Evolutionary conservation across 2,329 filamentous ascomycete species (phyloP).

Genomic region (Fusarium setosum): DNA sequence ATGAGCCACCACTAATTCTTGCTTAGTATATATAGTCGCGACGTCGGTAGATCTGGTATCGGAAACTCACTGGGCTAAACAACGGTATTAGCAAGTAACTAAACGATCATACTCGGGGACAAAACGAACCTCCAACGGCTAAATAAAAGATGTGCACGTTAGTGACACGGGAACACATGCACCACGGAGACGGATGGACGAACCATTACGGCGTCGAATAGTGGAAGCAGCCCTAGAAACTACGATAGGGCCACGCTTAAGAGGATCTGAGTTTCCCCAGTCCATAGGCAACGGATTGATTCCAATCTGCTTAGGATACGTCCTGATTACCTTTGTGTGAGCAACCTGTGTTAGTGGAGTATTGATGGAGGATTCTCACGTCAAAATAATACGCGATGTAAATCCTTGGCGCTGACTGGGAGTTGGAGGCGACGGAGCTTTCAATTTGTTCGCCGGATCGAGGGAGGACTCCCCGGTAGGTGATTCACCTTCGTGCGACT

Average conservation of each 20-base stretch:
- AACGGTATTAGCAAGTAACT: conserved; percentile 35
- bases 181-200: conserved; percentile 43
- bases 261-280: conserved; percentile 85
- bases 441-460: conserved; percentile 29
- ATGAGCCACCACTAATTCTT: conserved; percentile 77
- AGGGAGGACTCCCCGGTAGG: conserved; percentile 22
- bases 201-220: conserved; percentile 84
- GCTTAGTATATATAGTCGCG: conserved; percentile 14
- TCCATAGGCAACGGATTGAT: conserved; percentile 90
- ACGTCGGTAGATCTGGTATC: neutral
- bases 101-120: conserved; percentile 25
- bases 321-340: conserved; percentile 56
- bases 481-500: conserved; percentile 10
- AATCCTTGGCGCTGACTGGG: conserved; percentile 56
- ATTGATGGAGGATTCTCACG: conserved; percentile 51
- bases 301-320: conserved; percentile 93
- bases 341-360: conserved; percentile 7
- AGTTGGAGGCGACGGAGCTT: conserved; percentile 39
- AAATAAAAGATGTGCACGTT: conserved; percentile 15
- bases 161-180: conserved; percentile 22
- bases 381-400: conserved; percentile 67
- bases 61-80: conserved; percentile 48
- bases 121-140: conserved; percentile 68
- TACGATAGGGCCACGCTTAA: conserved; percentile 85
- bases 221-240: conserved; percentile 82